A percentile compares a stretch with the other conserved stretches of the same genome.
phyloP scores from a whole-genome alignment of 129 eudicot species.

The Logfia minima region DNA sequence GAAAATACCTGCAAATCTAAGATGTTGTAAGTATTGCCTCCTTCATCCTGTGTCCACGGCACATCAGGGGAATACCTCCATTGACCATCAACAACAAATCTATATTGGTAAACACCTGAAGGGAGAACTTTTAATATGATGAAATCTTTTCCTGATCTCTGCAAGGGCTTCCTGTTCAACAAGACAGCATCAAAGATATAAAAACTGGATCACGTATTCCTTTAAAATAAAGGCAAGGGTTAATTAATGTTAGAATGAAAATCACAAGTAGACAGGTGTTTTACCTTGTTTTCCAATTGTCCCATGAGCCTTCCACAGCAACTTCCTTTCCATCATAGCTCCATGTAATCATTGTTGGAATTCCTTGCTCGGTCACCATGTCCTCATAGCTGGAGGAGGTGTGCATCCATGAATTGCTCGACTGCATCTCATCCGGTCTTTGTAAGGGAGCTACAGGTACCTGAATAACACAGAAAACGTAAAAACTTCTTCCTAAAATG shows the following conservation, averaged over 20 bases:
- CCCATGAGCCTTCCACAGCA: constrained; percentile 98
- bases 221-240: neutral
- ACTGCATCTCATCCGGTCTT: constrained; percentile 93
- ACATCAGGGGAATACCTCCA: constrained; percentile 89
- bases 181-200: constrained; percentile 4
- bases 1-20: constrained; percentile 80
- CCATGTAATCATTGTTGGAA: constrained; percentile 97
- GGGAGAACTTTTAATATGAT: constrained; percentile 94
- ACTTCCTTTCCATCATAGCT: constrained; percentile 88
- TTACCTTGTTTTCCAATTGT: constrained; percentile 92
- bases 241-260: neutral
- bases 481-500: neutral
- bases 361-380: constrained; percentile 61
- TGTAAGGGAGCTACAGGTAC: constrained; percentile 87
- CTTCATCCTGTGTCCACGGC: constrained; percentile 83
- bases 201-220: neutral
- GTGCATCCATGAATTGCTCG: constrained; percentile 87
- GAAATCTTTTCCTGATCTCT: constrained; percentile 94
- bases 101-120: constrained; percentile 90
- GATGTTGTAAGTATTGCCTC: constrained; percentile 78
- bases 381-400: constrained; percentile 65
- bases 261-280: neutral
- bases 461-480: constrained; percentile 39
- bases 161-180: constrained; percentile 72
- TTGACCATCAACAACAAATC: constrained; percentile 92